These are phyloP conservation scores for Aspergillus coremiiformis DNA, from an alignment of 495 filamentous ascomycete genomes.

Conservation along the genomic window DNA sequence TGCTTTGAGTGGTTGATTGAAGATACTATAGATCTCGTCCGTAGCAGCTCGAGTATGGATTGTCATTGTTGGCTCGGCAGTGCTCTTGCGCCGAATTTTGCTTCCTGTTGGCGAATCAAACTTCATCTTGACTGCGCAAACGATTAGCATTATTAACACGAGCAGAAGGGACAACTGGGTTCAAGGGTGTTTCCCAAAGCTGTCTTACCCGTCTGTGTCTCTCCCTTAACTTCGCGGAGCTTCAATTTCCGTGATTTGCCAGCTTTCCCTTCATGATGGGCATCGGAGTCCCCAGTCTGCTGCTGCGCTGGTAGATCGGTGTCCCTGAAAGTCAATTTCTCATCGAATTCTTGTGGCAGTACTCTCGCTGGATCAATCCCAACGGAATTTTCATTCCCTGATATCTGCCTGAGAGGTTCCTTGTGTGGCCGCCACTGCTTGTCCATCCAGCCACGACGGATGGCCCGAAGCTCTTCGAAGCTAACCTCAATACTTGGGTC, in stretches of 20 bases:
- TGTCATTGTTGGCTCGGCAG: conserved; percentile 87
- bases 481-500: conserved; percentile 65
- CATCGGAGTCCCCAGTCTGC: conserved; percentile 23
- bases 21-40: conserved; percentile 94
- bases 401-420: conserved; percentile 32
- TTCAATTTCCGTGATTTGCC: conserved; percentile 58
- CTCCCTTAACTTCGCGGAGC: conserved; percentile 62
- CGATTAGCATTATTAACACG: conserved; percentile 14
- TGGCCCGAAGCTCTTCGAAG: conserved; percentile 86
- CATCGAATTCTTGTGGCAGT: conserved; percentile 20
- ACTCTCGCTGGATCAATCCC: conserved; percentile 7
- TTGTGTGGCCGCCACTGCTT: conserved; percentile 53
- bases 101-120: conserved; percentile 75
- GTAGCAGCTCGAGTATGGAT: conserved; percentile 91
- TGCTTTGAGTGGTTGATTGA: conserved; percentile 78
- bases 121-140: conserved; percentile 72
- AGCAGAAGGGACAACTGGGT: conserved; percentile 1
- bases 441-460: conserved; percentile 67
- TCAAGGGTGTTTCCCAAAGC: background rate
- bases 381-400: conserved; percentile 26
- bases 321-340: conserved; percentile 25
- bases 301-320: conserved; percentile 10
- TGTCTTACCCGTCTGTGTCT: conserved; percentile 73
- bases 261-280: conserved; percentile 26
- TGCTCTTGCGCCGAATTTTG: conserved; percentile 68